Evolutionary conservation across 2,329 filamentous ascomycete genomes (phyloP), one percentile per base, ranked within the genome.

Genomic region (Xylariaceae sp.): DNA sequence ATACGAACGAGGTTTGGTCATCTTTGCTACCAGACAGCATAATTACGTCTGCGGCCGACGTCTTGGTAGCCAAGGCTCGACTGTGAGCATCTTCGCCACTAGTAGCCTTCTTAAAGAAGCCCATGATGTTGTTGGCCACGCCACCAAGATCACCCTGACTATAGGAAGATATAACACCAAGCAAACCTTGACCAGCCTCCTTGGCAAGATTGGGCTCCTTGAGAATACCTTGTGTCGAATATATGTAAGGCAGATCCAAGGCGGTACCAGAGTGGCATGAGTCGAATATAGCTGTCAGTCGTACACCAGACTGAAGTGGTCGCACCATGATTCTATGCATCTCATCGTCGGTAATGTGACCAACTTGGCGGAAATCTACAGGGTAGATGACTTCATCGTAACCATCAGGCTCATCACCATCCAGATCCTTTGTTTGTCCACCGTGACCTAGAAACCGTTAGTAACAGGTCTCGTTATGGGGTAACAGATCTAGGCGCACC

Each of bases 1-100:
- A 67, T 70, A 85, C 84, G 74, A 77, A 88, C 88, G 90, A 93
- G 65, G 95, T 99, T 77, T 98, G 95, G 60, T 88, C 86, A 72
- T 99, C 95, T 76, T 96, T 97, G 78, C 91, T 96, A 55, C 95
- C 95, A 60, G 91, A 96, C 90, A 93, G 96, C 91, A 97, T 96
- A 72, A 99, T 86, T 28, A 99, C 95, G 75, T 99, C 95, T 36
- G 95, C 95, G 1, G 93, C 89, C 52, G 90, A 95, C 14, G 95
- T 98, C 79, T 96, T 96, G 37, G 94, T 98, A 65, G 89, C 84
- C 72, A 91, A 82, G 61, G 93, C 91, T 73, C 87, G 87, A 76
- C 96, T 84, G 74, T 92, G 88, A 16, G 88, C 88, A 65, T 95
- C 87, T 47, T 77, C 77, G 65, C 93, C 93, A 58, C 79, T 84